Percentiles rank a stretch among this genome's conserved stretches.
These are phyloP conservation scores for Perkinsus olseni DNA, from an alignment of 169 alveolate genomes.

Conservation along the genomic window DNA sequence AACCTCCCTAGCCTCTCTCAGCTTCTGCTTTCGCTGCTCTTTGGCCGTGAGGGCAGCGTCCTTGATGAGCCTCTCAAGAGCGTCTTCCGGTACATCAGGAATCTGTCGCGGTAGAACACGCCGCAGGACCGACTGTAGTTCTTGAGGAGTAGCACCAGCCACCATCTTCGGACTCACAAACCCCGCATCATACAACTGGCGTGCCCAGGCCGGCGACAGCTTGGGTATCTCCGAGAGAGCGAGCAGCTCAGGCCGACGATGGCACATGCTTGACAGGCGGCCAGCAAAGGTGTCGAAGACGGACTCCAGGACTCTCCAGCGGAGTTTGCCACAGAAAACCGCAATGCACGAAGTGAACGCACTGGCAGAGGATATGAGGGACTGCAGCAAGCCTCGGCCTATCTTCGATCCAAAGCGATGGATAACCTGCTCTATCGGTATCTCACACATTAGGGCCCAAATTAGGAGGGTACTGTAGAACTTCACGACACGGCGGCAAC, in stretches of 20 bases:
- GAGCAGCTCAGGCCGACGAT: background rate
- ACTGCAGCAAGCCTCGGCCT: background rate
- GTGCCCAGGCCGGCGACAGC: background rate
- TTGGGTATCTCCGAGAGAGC: background rate
- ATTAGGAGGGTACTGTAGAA: background rate
- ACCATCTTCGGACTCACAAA: background rate
- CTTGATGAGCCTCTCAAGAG: too few relatives aligned
- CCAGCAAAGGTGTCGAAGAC: background rate
- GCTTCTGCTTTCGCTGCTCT: too few relatives aligned
- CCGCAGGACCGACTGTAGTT: background rate
- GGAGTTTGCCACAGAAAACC: background rate
- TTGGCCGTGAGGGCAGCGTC: too few relatives aligned
- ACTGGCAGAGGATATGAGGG: background rate
- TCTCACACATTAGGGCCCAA: background rate
- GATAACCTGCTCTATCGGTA: background rate
- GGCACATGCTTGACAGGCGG: background rate
- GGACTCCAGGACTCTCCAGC: background rate
- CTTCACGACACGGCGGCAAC: background rate
- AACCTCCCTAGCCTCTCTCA: too few relatives aligned
- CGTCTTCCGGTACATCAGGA: too few relatives aligned
- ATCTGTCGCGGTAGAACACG: too few relatives aligned
- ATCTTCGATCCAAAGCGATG: background rate
- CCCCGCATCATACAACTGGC: background rate
- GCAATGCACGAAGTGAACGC: background rate
- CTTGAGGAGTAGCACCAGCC: background rate